Base-by-base conservation (phyloP, 148 eudicot genomes). In the Heliosperma pusillum region DNA sequence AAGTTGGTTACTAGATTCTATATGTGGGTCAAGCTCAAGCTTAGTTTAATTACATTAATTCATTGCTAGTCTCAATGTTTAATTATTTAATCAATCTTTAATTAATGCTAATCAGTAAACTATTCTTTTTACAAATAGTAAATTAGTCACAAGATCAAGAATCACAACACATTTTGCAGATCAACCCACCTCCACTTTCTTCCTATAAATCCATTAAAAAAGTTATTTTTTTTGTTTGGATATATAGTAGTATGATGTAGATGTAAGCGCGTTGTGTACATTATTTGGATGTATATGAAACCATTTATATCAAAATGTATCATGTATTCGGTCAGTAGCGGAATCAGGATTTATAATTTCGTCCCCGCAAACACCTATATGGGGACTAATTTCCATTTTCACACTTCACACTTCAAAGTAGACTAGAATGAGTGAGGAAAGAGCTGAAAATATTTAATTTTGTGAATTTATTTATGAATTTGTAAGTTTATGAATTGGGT, bases 221-320 rank as follows among this genome's bases (percentile, higher is more conserved):
- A 22, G 0, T 11, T 71, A n/a, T 17, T 25, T 70, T 7, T 52
- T 50, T 25, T 19, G 0, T 3, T 22, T 24, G 36, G 21, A 70
- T 70, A 65, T 22, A 29, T 47, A 21, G 17, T 29, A 19, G 17
- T 29, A 19, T 56, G 56, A 67, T 42, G 27, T n/a, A 33, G 22
- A 67, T 67, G 78, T 67, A 40, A 76, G 65, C 73, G 78, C 78
- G 73, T 75, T 56, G 44, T 67, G 21, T 45, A 15, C 20, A 69
- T 69, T 12, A 20, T 68, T 42, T 66, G 69, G 47, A 66, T 9
- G 4, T 40, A 10, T 36, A 10, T 67, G 10, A 19, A n/a, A n/a
- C n/a, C n/a, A n/a, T n/a, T n/a, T n/a, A n/a, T n/a, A n/a, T n/a
- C n/a, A n/a, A n/a, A n/a, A n/a, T n/a, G n/a, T n/a, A n/a, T n/a